Evolutionary conservation across 768 basidiomycete genomes (phyloP), one percentile per base, ranked within the genome.

Genomic region (Podaxis sp.): DNA sequence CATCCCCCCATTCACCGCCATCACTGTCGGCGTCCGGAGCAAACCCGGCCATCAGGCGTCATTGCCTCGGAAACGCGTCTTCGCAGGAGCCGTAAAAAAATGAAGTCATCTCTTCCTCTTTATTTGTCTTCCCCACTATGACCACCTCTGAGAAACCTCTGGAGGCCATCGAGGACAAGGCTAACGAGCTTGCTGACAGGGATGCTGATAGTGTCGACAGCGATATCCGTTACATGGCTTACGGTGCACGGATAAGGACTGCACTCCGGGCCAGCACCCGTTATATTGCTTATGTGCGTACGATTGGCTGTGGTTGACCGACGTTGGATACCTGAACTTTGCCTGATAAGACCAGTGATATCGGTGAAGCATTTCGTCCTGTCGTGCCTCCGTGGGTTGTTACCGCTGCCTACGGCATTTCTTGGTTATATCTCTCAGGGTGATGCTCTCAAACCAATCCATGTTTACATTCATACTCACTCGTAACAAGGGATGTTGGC

Each of bases 341-440:
- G 37, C 67, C 24, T 63, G 43, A 8, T 19, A 56, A 90, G 88
- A 91, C 89, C 47, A 90, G 89, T 75, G 91, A 92, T 69, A 77
- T 93, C 25, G 92, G 92, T 51, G 92, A 93, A 74, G 88, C 91
- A 0, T 93, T 93, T 71, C 79, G 92, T 9, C 91, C 91, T 1
- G 83, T 93, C 38, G 88, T 92, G 2, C 83, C 84, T 40, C 88
- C 92, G 1, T 81, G 80, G 71, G 64, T 89, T 15, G 91, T 94
- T 12, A 84, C 83, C 2, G 88, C 89, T 38, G 89, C 89, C 9
- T 94, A 94, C 70, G 91, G 89, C 13, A 74, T 93, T 57, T 91
- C 89, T 0, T 93, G 91, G 91, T 68, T 89, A 53, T 94, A 94
- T 74, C 82, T 94, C 47, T 79, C 80, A 15, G 90, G 79, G 81